Evolutionary conservation across 2,329 filamentous ascomycete genomes (phyloP).

Genomic region (Macrophomina phaseolina): DNA sequence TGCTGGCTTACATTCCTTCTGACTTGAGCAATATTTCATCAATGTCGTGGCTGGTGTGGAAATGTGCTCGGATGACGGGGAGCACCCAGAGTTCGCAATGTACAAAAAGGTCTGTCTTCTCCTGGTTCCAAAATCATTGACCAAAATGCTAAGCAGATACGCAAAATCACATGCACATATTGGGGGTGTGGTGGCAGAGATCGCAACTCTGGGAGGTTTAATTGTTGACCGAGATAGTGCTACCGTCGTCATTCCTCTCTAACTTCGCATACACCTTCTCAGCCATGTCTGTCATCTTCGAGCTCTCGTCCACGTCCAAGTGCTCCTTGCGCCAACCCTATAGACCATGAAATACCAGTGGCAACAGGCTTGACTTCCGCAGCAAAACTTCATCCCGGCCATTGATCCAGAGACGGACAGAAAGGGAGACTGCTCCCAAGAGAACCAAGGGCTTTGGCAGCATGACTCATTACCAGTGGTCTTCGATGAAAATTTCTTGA

Average conservation of each 20-base stretch:
- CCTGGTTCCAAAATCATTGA: no score
- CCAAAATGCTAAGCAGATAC: no score
- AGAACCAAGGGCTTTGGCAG: not conserved
- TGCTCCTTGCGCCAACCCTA: not conserved
- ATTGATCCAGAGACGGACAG: not conserved
- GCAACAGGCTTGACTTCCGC: conserved; percentile 17
- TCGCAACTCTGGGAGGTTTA: no score
- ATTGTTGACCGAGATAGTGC: not conserved
- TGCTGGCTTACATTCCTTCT: no score
- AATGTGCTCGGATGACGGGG: no score
- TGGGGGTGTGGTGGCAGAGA: no score
- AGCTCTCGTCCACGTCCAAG: not conserved
- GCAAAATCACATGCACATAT: no score
- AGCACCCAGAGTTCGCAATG: no score
- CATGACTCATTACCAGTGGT: not conserved
- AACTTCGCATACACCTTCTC: conserved; percentile 2
- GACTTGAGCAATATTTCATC: no score
- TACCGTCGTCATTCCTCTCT: not conserved
- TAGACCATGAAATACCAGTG: conserved; percentile 3
- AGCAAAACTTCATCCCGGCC: not conserved
- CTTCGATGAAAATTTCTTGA: not conserved
- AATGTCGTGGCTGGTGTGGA: no score
- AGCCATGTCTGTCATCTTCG: not conserved
- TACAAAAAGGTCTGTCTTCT: no score
- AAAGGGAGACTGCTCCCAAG: not conserved